Evolutionary conservation across 371 early-diverging fungal genomes (phyloP).

Genomic region (Coemansia sp.): DNA sequence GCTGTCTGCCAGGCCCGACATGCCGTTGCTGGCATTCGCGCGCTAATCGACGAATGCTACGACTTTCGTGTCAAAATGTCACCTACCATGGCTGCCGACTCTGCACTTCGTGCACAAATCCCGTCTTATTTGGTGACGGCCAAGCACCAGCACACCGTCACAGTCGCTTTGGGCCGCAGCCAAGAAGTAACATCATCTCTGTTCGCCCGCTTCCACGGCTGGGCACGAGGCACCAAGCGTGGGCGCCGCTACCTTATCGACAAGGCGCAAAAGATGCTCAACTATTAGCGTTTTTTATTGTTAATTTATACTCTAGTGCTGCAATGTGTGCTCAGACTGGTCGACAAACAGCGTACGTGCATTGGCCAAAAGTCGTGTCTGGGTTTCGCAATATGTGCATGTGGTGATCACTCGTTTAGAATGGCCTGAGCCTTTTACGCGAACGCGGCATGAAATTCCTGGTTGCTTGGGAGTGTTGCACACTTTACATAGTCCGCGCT

Average conservation of each 20-base stretch:
- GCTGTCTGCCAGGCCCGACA: constrained; percentile 32
- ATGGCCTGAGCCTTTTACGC: constrained; percentile 30
- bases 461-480: constrained; percentile 45
- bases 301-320: background rate
- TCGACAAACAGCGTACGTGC: constrained; percentile 46
- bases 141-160: constrained; percentile 24
- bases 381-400: constrained; percentile 34
- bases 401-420: constrained; percentile 33
- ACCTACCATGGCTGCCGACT: constrained; percentile 17
- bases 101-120: constrained; percentile 11
- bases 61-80: constrained; percentile 37
- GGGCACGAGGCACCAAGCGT: constrained; percentile 27
- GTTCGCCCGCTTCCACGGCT: constrained; percentile 22
- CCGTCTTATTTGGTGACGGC: constrained; percentile 9
- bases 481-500: constrained; percentile 39
- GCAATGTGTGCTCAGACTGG: constrained; percentile 19
- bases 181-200: constrained; percentile 23
- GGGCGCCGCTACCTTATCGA: constrained; percentile 40
- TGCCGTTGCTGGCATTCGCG: constrained; percentile 19
- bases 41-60: constrained; percentile 34
- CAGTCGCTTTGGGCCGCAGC: constrained; percentile 31
- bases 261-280: constrained; percentile 44
- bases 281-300: constrained; percentile 13
- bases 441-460: constrained; percentile 35
- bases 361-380: constrained; percentile 26